phyloP scores from a whole-genome alignment of 2,329 filamentous ascomycete species.

The Monilinia aucupariae region DNA sequence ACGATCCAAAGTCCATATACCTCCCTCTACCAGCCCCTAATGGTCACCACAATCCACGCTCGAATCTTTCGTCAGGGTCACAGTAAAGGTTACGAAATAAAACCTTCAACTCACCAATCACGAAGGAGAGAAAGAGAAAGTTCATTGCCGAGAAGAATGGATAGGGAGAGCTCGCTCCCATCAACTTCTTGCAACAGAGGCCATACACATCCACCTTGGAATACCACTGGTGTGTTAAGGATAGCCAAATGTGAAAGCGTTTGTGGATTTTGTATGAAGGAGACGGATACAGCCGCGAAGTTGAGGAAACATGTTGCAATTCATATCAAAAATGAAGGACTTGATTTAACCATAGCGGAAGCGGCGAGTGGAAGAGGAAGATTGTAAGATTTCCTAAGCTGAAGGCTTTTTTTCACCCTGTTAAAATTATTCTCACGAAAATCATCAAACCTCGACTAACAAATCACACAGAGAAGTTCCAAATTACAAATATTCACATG shows the following conservation, averaged over 20 bases:
- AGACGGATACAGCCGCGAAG: constrained; percentile 33
- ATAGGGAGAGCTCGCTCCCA: constrained; percentile 19
- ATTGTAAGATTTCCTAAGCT: constrained; percentile 24
- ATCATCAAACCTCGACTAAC: neutral
- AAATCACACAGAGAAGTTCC: neutral
- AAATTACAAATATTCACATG: constrained; percentile 4
- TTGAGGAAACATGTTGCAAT: constrained; percentile 34
- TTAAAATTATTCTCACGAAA: neutral
- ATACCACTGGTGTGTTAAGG: constrained; percentile 27
- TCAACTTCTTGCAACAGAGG: constrained; percentile 31
- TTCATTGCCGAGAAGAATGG: constrained; percentile 11
- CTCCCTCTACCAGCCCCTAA: neutral
- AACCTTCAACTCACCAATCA: neutral
- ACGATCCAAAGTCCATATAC: neutral
- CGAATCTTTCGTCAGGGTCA: constrained; percentile 10
- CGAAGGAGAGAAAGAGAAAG: constrained; percentile 2
- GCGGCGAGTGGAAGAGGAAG: constrained; percentile 30
- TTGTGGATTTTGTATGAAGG: constrained; percentile 33
- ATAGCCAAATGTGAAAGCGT: constrained; percentile 32
- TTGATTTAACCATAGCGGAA: constrained; percentile 30
- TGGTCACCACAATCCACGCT: constrained; percentile 12
- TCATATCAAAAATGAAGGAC: constrained; percentile 32
- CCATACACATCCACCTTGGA: constrained; percentile 31
- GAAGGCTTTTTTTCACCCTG: neutral
- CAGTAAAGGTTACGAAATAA: constrained; percentile 5